Percentiles rank a stretch among this genome's conserved stretches.
Conservation (phyloP, 768 basidiomycete genomes). For the Russula emetica region DNA sequence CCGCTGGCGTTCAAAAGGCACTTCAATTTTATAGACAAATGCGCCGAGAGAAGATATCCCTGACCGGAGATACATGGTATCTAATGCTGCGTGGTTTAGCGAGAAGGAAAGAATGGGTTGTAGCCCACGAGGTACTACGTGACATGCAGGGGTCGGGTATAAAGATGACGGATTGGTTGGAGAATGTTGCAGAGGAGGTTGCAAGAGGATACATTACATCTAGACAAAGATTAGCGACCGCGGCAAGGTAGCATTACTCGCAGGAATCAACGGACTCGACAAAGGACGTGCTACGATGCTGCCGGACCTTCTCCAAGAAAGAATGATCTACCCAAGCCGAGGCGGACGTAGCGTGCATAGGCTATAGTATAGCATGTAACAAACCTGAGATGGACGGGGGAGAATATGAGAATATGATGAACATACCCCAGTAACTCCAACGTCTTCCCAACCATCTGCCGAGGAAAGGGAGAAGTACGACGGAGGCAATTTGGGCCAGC, state of each 20-base stretch:
- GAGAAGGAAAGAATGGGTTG: constrained; percentile 51
- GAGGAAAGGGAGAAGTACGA: constrained; percentile 78
- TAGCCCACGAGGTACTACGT: constrained; percentile 55
- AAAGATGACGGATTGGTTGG: constrained; percentile 43
- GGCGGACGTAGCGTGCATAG: constrained; percentile 62
- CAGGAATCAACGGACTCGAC: constrained; percentile 9
- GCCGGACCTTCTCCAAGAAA: constrained; percentile 44
- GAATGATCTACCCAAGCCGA: constrained; percentile 63
- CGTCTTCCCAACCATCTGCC: constrained; percentile 86
- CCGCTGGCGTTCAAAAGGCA: constrained; percentile 51
- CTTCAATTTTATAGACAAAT: constrained; percentile 60
- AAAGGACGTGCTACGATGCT: constrained; percentile 2
- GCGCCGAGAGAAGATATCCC: constrained; percentile 43
- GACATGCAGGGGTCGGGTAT: constrained; percentile 57
- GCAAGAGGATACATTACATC: constrained; percentile 16
- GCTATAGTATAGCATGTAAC: constrained; percentile 39
- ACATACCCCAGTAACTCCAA: constrained; percentile 83
- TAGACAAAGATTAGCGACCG: constrained; percentile 10
- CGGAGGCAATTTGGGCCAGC: constrained; percentile 71
- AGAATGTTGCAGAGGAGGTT: constrained; percentile 31
- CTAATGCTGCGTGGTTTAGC: constrained; percentile 65
- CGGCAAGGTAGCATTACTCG: constrained; percentile 7
- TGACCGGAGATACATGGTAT: constrained; percentile 70
- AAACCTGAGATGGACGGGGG: neutral
- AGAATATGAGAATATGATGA: neutral